Conservation (phyloP, 2,329 filamentous ascomycete species). For the Tolypocladium inflatum region DNA sequence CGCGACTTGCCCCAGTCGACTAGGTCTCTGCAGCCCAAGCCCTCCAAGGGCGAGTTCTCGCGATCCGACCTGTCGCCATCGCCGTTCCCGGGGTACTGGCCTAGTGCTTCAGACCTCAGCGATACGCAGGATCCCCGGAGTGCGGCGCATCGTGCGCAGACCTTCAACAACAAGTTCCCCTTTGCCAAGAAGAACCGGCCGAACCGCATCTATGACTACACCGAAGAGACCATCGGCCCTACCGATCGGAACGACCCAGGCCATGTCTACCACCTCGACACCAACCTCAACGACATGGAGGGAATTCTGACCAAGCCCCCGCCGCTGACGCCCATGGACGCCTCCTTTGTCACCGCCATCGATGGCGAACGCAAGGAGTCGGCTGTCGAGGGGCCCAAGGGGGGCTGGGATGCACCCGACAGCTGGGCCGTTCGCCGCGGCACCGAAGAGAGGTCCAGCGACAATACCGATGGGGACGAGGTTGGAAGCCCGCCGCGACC, state of each 20-base stretch:
- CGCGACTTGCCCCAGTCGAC: conserved; percentile 42
- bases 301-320: conserved; percentile 70
- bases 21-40: conserved; percentile 40
- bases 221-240: conserved; percentile 49
- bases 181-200: conserved; percentile 48
- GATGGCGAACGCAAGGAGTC: conserved; percentile 33
- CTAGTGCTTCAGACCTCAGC: conserved; percentile 15
- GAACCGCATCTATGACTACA: conserved; percentile 37
- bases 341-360: conserved; percentile 34
- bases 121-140: conserved; percentile 20
- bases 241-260: conserved; percentile 50
- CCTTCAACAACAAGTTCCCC: conserved; percentile 54
- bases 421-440: conserved; percentile 86
- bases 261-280: conserved; percentile 70
- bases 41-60: conserved; percentile 37
- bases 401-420: conserved; percentile 86
- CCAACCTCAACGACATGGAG: conserved; percentile 82
- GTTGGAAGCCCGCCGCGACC: conserved; percentile 55
- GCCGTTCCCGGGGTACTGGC: conserved; percentile 20
- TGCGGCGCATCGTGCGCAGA: conserved; percentile 29
- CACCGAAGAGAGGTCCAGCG: conserved; percentile 54
- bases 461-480: conserved; percentile 56
- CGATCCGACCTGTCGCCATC: conserved; percentile 29
- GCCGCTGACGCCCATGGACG: conserved; percentile 62
- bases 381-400: conserved; percentile 29